These are phyloP conservation scores for Ganoderma meredithae DNA, from an alignment of 1,284 basidiomycete genomes.

Conservation along the genomic window DNA sequence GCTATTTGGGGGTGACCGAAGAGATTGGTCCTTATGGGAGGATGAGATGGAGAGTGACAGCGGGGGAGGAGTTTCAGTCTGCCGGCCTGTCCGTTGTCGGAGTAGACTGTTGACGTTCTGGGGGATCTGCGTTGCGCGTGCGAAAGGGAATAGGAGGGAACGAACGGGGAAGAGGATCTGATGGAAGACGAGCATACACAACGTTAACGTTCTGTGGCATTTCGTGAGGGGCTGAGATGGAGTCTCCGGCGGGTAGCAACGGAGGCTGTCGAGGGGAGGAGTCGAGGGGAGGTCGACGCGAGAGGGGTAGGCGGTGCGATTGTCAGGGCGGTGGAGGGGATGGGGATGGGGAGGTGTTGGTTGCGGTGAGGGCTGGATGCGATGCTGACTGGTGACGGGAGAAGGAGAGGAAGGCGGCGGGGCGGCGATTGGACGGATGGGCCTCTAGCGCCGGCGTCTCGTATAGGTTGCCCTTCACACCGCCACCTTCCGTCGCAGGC, in stretches of 20 bases:
- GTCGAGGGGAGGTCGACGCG: not conserved
- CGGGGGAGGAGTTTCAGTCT: not conserved
- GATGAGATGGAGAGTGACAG: not conserved
- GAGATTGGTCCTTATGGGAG: not conserved
- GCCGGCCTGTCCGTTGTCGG: not conserved
- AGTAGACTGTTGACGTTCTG: not conserved
- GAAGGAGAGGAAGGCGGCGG: not conserved
- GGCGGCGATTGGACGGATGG: constrained; percentile 9
- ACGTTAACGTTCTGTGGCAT: constrained; percentile 1
- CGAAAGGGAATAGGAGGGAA: not conserved
- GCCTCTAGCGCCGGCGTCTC: constrained; percentile 19
- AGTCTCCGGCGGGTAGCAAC: not conserved
- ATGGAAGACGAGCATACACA: not conserved
- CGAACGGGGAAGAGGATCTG: not conserved
- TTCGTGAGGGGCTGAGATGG: constrained; percentile 1
- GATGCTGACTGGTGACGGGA: not conserved
- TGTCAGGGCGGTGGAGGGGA: not conserved
- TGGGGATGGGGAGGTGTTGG: constrained; percentile 4
- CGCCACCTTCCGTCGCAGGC: constrained; percentile 16
- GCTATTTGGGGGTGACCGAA: not conserved
- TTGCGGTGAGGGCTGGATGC: constrained; percentile 1
- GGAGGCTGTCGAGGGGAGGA: not conserved
- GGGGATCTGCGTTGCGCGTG: not conserved
- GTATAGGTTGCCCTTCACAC: constrained; percentile 21
- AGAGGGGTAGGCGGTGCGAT: not conserved